A percentile compares a stretch with the other conserved stretches of the same genome.
These are phyloP conservation scores for Metschnikowia bowlesiae DNA, from an alignment of 805 yeast genomes.

Conservation along the genomic window DNA sequence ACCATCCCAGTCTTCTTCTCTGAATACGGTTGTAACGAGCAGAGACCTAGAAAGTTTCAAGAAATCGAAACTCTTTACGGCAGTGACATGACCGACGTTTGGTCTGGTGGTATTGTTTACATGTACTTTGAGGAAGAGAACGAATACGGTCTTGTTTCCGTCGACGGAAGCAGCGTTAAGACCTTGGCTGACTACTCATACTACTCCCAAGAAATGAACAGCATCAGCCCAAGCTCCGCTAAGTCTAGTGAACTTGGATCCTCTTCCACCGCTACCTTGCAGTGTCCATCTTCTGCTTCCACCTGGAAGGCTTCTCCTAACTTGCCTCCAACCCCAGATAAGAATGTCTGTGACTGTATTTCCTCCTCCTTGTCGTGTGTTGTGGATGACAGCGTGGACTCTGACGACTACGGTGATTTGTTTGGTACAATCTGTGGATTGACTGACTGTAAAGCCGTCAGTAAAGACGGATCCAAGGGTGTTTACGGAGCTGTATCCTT, in stretches of 20 bases:
- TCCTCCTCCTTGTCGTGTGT: slow-evolving; percentile 54
- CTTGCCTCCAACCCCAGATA: slow-evolving; percentile 77
- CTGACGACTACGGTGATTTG: slow-evolving; percentile 55
- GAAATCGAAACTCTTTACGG: slow-evolving; percentile 69
- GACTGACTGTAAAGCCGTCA: slow-evolving; percentile 59
- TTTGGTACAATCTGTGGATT: slow-evolving; percentile 55
- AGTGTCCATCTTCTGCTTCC: slow-evolving; percentile 55
- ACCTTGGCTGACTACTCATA: slow-evolving; percentile 57
- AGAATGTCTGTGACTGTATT: slow-evolving; percentile 62
- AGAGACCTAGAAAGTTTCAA: slow-evolving; percentile 68
- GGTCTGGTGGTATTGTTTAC: slow-evolving; percentile 94
- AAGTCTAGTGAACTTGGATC: slow-evolving; percentile 16
- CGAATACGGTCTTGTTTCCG: slow-evolving; percentile 72
- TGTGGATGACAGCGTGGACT: slow-evolving; percentile 48
- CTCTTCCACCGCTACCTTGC: slow-evolving; percentile 32
- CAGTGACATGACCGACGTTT: slow-evolving; percentile 75
- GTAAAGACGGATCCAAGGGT: slow-evolving; percentile 60
- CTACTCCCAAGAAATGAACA: slow-evolving; percentile 18
- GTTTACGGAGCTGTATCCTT: slow-evolving; percentile 68
- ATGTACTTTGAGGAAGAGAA: slow-evolving; percentile 86
- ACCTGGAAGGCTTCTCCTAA: slow-evolving; percentile 65
- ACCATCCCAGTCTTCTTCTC: slow-evolving; percentile 82
- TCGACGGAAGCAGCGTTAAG: slow-evolving; percentile 45
- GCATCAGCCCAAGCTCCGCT: slow-evolving; percentile 46
- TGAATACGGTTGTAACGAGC: slow-evolving; percentile 81